Conservation (phyloP, 1,139 yeast species). For the Yamadazyma siamensis region DNA sequence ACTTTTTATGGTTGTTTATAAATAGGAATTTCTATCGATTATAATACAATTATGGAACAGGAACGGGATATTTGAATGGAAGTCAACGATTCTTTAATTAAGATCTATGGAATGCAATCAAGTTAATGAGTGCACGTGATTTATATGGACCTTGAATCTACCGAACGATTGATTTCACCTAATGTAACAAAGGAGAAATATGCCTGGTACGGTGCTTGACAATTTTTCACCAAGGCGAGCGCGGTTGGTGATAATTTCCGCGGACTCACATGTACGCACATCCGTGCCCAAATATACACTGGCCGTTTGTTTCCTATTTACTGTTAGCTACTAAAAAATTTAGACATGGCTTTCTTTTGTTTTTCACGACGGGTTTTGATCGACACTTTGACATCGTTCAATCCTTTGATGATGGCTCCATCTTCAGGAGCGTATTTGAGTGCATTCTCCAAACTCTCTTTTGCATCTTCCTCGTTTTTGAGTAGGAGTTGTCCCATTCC, state of each 20-base stretch:
- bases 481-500: conserved; percentile 67
- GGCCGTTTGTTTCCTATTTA: not conserved
- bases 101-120: too few species aligned
- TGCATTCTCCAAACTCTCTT: conserved; percentile 65
- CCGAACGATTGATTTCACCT: conserved; percentile 2
- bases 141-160: conserved; percentile 7
- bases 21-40: conserved; percentile 3
- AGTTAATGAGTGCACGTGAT: conserved; percentile 15
- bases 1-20: conserved; percentile 6
- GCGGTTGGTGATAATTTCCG: conserved; percentile 4
- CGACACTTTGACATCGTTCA: conserved; percentile 54
- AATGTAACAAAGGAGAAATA: conserved; percentile 4
- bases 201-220: conserved; percentile 4
- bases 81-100: too few species aligned
- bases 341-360: conserved; percentile 82
- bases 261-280: conserved; percentile 7
- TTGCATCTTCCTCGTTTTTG: conserved; percentile 72
- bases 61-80: conserved; percentile 3
- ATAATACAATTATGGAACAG: conserved; percentile 1
- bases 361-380: conserved; percentile 57
- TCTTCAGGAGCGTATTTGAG: conserved; percentile 66
- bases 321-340: conserved; percentile 51
- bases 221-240: conserved; percentile 13
- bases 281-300: conserved; percentile 3
- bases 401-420: conserved; percentile 66